Percentiles rank a stretch among this genome's conserved stretches.
Conservation (phyloP, 2,329 filamentous ascomycete species). For the Epicoccum nigrum region DNA sequence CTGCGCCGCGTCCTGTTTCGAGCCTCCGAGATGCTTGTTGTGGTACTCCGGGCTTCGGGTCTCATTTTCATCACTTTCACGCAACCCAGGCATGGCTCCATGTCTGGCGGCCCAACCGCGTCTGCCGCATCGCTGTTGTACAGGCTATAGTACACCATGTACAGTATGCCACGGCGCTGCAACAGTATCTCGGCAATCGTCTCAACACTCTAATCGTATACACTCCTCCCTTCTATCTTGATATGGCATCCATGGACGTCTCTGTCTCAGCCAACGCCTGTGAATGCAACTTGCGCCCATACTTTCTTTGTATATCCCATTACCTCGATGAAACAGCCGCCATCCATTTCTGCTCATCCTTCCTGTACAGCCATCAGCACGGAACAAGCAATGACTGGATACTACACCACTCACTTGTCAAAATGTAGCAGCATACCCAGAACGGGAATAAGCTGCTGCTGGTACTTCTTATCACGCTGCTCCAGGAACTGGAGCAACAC, state of each 20-base stretch:
- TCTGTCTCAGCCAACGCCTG: conserved; percentile 10
- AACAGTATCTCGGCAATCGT: too few relatives aligned
- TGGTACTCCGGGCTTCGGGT: background rate
- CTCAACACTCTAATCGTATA: too few relatives aligned
- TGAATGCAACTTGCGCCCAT: conserved; percentile 13
- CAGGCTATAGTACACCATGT: too few relatives aligned
- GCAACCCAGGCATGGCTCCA: background rate
- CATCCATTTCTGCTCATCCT: conserved; percentile 87
- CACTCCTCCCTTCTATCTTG: background rate
- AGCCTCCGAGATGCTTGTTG: background rate
- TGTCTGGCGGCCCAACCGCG: background rate
- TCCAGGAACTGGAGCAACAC: conserved; percentile 82
- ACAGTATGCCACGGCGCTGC: too few relatives aligned
- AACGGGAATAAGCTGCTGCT: conserved; percentile 78
- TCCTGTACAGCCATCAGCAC: conserved; percentile 51
- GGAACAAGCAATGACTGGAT: background rate
- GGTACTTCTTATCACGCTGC: conserved; percentile 77
- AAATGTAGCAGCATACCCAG: conserved; percentile 78
- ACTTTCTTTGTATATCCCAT: conserved; percentile 17
- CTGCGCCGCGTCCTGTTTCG: conserved; percentile 7
- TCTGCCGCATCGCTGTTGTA: background rate
- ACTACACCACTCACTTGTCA: conserved; percentile 64
- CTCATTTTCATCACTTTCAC: background rate
- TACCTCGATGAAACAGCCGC: conserved; percentile 67
- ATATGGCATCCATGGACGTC: background rate